Conservation (phyloP, 768 basidiomycete species). For the Leccinum imitatum region DNA sequence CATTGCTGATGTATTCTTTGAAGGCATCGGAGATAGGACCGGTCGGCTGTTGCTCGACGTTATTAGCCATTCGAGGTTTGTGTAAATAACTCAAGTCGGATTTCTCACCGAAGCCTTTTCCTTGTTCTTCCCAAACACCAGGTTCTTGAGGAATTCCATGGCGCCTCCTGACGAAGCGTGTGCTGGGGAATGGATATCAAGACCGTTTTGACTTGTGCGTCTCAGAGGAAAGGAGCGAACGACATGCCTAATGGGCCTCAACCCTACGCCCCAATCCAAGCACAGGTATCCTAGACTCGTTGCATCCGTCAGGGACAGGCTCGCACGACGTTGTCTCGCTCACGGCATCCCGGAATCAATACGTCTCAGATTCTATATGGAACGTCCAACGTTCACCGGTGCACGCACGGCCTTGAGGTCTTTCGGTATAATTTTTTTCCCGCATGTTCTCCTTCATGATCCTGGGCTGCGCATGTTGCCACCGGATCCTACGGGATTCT, state of each 20-base stretch:
- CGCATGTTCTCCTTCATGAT: neutral
- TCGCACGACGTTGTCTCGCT: neutral
- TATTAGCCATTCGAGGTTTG: neutral
- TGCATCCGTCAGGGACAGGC: neutral
- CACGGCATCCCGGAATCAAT: neutral
- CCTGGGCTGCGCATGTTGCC: neutral
- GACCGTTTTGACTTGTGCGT: no score
- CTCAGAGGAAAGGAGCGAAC: neutral
- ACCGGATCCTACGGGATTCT: neutral
- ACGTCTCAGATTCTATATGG: neutral
- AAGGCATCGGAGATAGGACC: constrained; percentile 4
- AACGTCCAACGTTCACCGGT: no score
- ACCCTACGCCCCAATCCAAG: neutral
- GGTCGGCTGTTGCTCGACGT: neutral
- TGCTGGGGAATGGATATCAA: neutral
- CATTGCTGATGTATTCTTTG: constrained; percentile 14
- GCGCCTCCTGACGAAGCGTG: neutral
- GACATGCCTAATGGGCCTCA: neutral
- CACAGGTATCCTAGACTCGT: neutral
- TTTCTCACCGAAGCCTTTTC: neutral
- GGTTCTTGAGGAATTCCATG: neutral
- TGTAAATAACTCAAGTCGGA: neutral
- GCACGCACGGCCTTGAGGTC: no score
- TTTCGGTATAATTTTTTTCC: no score
- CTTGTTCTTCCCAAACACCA: neutral